Evolutionary conservation across 176 grass and related monocot genomes (phyloP).

Genomic region (Poa pratensis): DNA sequence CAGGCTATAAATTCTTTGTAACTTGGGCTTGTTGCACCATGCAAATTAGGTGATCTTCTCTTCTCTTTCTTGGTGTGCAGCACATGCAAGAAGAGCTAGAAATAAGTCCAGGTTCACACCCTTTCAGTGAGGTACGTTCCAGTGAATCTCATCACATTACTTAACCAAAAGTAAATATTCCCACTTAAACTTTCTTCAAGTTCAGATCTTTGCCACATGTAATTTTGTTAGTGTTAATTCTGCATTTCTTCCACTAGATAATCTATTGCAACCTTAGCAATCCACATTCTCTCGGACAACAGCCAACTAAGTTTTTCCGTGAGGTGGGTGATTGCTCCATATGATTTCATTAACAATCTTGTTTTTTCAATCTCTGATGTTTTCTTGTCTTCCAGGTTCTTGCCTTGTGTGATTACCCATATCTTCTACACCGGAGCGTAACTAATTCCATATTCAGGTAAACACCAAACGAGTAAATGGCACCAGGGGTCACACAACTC

Average conservation of each 20-base stretch:
- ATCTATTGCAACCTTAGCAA: slow-evolving; percentile 74
- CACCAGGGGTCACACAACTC: too few species aligned
- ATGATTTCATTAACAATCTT: neutral
- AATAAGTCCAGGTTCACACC: slow-evolving; percentile 37
- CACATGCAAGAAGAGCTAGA: slow-evolving; percentile 56
- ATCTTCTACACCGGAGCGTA: slow-evolving; percentile 54
- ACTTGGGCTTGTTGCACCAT: neutral
- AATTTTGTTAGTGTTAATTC: slow-evolving; percentile 14
- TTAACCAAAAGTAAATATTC: neutral
- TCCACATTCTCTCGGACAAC: slow-evolving; percentile 71
- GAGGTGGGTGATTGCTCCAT: slow-evolving; percentile 46
- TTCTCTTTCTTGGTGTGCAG: slow-evolving; percentile 38
- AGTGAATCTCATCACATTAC: neutral
- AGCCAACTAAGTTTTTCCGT: slow-evolving; percentile 65
- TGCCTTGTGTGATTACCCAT: slow-evolving; percentile 73
- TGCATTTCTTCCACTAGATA: slow-evolving; percentile 46
- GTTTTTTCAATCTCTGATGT: slow-evolving; percentile 17
- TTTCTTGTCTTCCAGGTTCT: slow-evolving; percentile 60
- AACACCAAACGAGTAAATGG: neutral
- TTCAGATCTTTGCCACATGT: neutral
- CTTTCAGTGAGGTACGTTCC: slow-evolving; percentile 59
- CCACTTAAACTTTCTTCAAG: neutral
- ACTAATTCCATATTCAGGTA: slow-evolving; percentile 70
- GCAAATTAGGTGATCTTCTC: slow-evolving; percentile 28
- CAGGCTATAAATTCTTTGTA: neutral